These are phyloP conservation scores for Aspergillus biplanus DNA, from an alignment of 495 filamentous ascomycete species.

Conservation along the genomic window DNA sequence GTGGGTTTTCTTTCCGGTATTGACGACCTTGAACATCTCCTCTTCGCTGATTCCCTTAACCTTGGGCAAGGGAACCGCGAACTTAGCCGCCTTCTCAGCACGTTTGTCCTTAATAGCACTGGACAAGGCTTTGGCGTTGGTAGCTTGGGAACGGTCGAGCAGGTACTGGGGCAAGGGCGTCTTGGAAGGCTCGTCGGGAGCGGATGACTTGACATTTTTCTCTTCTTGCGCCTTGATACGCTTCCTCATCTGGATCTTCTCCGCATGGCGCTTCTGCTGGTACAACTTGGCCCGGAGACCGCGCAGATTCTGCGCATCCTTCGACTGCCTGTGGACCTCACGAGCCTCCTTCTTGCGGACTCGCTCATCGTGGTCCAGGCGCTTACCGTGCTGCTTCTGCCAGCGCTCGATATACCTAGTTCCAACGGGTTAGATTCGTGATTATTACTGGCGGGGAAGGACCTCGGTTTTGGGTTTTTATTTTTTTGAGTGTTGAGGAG, in stretches of 20 bases:
- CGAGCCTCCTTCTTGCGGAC: conserved; percentile 84
- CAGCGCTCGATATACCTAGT: conserved; percentile 83
- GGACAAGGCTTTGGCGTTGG: conserved; percentile 85
- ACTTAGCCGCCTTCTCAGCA: conserved; percentile 93
- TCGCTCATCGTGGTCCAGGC: conserved; percentile 90
- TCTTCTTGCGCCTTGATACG: conserved; percentile 92
- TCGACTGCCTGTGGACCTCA: conserved; percentile 80
- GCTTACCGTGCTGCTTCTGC: conserved; percentile 78
- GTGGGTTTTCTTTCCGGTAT: conserved; percentile 84
- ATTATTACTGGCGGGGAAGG: background rate
- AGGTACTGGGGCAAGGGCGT: conserved; percentile 84
- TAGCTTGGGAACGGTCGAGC: conserved; percentile 84
- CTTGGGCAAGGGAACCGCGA: conserved; percentile 90
- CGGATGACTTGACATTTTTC: conserved; percentile 90
- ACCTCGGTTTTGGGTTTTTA: background rate
- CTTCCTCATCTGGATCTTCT: conserved; percentile 99
- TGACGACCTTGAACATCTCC: conserved; percentile 98
- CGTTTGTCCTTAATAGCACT: conserved; percentile 88
- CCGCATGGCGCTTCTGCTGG: conserved; percentile 88
- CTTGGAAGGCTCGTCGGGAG: conserved; percentile 69
- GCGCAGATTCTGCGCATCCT: conserved; percentile 88
- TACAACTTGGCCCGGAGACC: conserved; percentile 93
- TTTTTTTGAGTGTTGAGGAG: conserved; percentile 15
- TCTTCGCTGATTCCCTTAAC: conserved; percentile 92
- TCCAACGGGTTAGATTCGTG: conserved; percentile 18